Percentiles rank a stretch among this genome's conserved stretches.
These are phyloP conservation scores for Nemania sp. DNA, from an alignment of 2,329 filamentous ascomycete species.

Conservation along the genomic window DNA sequence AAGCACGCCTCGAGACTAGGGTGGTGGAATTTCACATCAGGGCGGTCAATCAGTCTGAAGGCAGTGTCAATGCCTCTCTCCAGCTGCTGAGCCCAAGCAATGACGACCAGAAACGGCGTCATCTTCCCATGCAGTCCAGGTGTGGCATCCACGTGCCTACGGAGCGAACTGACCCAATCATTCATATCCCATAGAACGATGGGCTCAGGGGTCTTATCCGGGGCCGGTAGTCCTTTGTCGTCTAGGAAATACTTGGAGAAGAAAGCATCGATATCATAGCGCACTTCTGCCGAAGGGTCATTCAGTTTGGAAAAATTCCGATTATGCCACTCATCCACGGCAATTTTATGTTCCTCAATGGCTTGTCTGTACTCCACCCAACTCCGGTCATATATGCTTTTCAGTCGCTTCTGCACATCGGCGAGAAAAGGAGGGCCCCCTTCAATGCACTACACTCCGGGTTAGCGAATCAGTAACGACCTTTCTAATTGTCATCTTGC, in stretches of 20 bases:
- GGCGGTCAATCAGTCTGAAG: conserved; percentile 14
- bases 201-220: conserved; percentile 13
- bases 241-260: conserved; percentile 18
- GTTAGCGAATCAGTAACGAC: neutral
- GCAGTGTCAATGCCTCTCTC: conserved; percentile 9
- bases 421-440: conserved; percentile 11
- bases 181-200: conserved; percentile 13
- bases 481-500: neutral
- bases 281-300: conserved; percentile 13
- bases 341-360: conserved; percentile 13
- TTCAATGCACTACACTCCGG: conserved; percentile 12
- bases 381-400: neutral
- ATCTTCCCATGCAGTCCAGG: conserved; percentile 5
- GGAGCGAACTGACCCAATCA: neutral
- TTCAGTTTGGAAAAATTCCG: conserved; percentile 10
- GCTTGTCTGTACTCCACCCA: neutral
- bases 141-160: conserved; percentile 4
- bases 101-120: conserved; percentile 3
- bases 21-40: conserved; percentile 1
- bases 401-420: neutral
- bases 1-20: conserved; percentile 13
- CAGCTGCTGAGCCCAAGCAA: conserved; percentile 13
- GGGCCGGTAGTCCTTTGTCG: conserved; percentile 9
- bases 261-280: conserved; percentile 13
- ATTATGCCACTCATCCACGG: conserved; percentile 9